Evolutionary conservation across 2,329 filamentous ascomycete species (phyloP), one percentile per base, ranked within the genome.

Genomic region (Didymella keratinophila): DNA sequence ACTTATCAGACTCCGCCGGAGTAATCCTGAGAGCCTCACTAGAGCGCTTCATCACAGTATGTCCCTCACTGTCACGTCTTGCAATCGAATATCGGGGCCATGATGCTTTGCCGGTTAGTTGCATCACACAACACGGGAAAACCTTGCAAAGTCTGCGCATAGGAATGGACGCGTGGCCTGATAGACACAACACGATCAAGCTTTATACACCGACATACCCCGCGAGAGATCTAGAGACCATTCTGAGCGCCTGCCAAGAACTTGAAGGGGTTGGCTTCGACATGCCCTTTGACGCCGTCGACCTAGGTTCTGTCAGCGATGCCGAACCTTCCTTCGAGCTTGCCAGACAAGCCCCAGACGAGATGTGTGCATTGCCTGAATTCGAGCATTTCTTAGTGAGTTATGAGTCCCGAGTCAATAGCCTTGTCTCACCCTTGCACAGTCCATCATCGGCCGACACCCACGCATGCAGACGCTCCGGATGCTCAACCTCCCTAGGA

Each of bases 381-480:
- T 42, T 42, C n/a, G 25, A 32, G 14, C 10, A 21, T 5, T 20
- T 42, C n/a, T 14, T 50, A n/a, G 47, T 50, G n/a, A 50, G 25
- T 23, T 9, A 9, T 14, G 2, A 21, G 4, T 2, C 20, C 10
- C 4, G 18, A 9, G 18, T 18, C 9, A 10, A n/a, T 10, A 36
- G 11, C 14, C 12, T 4, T n/a, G n/a, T 41, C 47, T 50, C 10
- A 42, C 9, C 0, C 4, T 34, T n/a, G 18, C 32, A 12, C 18
- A 41, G 47, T 21, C 25, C n/a, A 50, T 32, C 23, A 28, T 50
- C 23, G 34, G 21, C 9, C 25, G 28, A 49, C 36, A 50, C 30
- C 25, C 36, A 11, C 30, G 30, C 2, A 23, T 32, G 11, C 36
- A 25, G 21, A 50, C 36, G 11, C 34, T 50, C n/a, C 23, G 36